Conservation (phyloP, 345 rosid genomes). For the Garcia nutans region DNA sequence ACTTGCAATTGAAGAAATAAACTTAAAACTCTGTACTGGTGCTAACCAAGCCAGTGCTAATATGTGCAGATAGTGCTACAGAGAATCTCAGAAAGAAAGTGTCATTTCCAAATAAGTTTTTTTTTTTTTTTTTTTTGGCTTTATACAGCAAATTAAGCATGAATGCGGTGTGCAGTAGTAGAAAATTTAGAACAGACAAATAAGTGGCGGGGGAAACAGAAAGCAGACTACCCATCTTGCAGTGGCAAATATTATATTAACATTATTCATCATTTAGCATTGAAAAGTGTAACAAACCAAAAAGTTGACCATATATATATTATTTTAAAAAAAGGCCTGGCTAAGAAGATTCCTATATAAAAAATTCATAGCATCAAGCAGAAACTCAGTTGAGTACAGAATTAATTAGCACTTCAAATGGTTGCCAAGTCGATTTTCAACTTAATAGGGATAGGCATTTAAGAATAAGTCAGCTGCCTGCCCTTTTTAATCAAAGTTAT, state of each 20-base stretch:
- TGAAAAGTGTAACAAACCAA: neutral
- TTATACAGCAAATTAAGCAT: slow-evolving; percentile 1
- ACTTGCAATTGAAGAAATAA: neutral
- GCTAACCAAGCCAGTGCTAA: neutral
- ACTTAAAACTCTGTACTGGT: neutral
- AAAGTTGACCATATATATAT: slow-evolving; percentile 25
- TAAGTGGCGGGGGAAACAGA: slow-evolving; percentile 26
- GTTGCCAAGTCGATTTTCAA: slow-evolving; percentile 28
- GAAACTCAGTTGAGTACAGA: neutral
- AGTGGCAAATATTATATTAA: neutral
- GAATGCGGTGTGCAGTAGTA: slow-evolving; percentile 5
- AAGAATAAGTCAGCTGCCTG: slow-evolving; percentile 8
- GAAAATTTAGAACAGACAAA: slow-evolving; percentile 28
- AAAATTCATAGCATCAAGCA: neutral
- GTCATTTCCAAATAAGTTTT: slow-evolving; percentile 13
- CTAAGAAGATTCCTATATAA: slow-evolving; percentile 21
- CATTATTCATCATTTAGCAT: neutral
- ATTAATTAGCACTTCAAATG: slow-evolving; percentile 22
- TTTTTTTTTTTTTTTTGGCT: neutral
- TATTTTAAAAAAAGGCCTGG: neutral
- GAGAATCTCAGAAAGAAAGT: slow-evolving; percentile 29
- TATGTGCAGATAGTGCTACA: slow-evolving; percentile 25
- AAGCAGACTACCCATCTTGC: slow-evolving; percentile 14
- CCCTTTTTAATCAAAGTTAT: neutral
- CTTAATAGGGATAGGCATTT: neutral